A percentile compares a stretch with the other conserved stretches of the same genome.
phyloP scores from a whole-genome alignment of 371 early-diverging fungal species.

The Mycotypha africana region DNA sequence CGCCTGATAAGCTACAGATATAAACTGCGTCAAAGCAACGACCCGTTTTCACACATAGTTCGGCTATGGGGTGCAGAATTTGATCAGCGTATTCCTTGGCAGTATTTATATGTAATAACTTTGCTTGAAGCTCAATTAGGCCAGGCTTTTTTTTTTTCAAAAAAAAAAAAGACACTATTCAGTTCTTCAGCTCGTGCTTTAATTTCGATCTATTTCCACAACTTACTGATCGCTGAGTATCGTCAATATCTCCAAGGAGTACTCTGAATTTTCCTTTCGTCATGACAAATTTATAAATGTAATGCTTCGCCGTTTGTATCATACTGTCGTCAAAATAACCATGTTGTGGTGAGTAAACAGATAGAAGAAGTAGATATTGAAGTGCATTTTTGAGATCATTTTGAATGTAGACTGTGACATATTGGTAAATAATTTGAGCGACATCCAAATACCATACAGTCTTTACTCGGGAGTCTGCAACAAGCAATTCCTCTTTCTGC shows the following conservation, averaged over 20 bases:
- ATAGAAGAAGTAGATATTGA: slow-evolving; percentile 61
- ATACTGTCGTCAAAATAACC: slow-evolving; percentile 30
- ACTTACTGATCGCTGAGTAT: too few species aligned
- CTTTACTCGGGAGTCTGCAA: not conserved
- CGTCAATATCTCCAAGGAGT: too few species aligned
- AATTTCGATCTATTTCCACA: too few species aligned
- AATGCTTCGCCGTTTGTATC: slow-evolving; percentile 33
- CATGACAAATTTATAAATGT: slow-evolving; percentile 40
- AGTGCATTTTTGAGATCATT: slow-evolving; percentile 55
- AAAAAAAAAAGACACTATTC: too few species aligned
- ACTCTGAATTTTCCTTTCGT: slow-evolving; percentile 52
- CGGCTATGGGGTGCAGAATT: slow-evolving; percentile 67
- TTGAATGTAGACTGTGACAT: slow-evolving; percentile 43
- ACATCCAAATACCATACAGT: slow-evolving; percentile 53
- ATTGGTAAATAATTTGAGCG: slow-evolving; percentile 55
- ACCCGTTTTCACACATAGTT: slow-evolving; percentile 62
- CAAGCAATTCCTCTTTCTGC: not conserved
- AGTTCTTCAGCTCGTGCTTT: too few species aligned
- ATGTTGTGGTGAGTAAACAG: slow-evolving; percentile 42
- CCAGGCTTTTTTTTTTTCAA: too few species aligned
- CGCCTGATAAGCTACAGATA: slow-evolving; percentile 59
- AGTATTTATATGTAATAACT: slow-evolving; percentile 51
- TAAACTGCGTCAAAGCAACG: slow-evolving; percentile 69
- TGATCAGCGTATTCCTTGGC: slow-evolving; percentile 53
- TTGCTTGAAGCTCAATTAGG: slow-evolving; percentile 24